phyloP scores from a whole-genome alignment of 2,329 filamentous ascomycete species.

The Chaetothyriales sp. region DNA sequence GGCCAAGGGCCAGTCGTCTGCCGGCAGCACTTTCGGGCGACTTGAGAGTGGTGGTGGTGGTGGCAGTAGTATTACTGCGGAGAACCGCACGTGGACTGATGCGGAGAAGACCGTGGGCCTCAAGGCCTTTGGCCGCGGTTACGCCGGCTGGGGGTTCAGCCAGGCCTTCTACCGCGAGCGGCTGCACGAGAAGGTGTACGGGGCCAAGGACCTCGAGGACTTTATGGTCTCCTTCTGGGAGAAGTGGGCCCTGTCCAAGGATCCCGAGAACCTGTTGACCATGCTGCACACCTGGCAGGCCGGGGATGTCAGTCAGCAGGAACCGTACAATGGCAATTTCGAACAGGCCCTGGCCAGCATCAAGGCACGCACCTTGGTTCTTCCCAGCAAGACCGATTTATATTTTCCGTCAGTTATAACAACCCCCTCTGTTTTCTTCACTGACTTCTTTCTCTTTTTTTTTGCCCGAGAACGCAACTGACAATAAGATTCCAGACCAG shows the following conservation, averaged over 20 bases:
- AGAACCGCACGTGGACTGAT: slow-evolving; percentile 35
- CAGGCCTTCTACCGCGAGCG: slow-evolving; percentile 63
- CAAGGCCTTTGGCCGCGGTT: slow-evolving; percentile 58
- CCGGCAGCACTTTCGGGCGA: slow-evolving; percentile 35
- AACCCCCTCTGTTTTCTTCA: too few relatives aligned
- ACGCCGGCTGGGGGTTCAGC: slow-evolving; percentile 66
- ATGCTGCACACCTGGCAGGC: slow-evolving; percentile 71
- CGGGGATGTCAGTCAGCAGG: slow-evolving; percentile 53
- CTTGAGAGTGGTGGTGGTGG: too few relatives aligned
- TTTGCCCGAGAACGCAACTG: too few relatives aligned
- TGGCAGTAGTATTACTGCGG: slow-evolving; percentile 23
- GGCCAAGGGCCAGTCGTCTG: slow-evolving; percentile 39
- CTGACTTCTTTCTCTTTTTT: too few relatives aligned
- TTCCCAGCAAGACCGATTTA: slow-evolving; percentile 59
- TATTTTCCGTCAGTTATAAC: slow-evolving; percentile 64
- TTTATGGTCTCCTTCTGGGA: slow-evolving; percentile 69
- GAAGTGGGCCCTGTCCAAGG: slow-evolving; percentile 48
- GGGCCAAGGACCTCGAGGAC: slow-evolving; percentile 53
- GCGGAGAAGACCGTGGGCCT: slow-evolving; percentile 43
- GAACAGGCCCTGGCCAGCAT: slow-evolving; percentile 51
- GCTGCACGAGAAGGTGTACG: slow-evolving; percentile 49
- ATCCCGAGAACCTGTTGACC: slow-evolving; percentile 56
- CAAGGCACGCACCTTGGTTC: slow-evolving; percentile 55
- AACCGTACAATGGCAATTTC: slow-evolving; percentile 53
- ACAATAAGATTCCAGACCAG: slow-evolving; percentile 38